Percentiles rank a stretch among this genome's conserved stretches.
Evolutionary conservation across 306 rosid species (phyloP).

Genomic region (Ziziphus jujuba): DNA sequence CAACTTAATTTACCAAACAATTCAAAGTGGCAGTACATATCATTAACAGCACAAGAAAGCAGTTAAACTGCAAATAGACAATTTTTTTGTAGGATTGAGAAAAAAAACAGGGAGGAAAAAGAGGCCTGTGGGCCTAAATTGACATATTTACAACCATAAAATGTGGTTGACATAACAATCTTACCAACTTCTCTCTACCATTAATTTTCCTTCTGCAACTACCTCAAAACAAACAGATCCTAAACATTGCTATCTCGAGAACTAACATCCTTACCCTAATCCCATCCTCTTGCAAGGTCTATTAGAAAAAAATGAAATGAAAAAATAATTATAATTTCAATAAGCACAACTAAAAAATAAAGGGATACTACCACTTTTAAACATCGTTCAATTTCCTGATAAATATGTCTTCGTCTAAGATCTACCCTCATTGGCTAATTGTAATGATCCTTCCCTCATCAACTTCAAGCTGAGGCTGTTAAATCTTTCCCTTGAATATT

Average conservation of each 20-base stretch:
- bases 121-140: constrained; percentile 15
- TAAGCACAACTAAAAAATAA: constrained; percentile 16
- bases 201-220: constrained; percentile 3
- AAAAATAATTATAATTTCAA: background rate
- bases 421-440: constrained; percentile 41
- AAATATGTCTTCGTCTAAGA: constrained; percentile 19
- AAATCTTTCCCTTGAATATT: constrained; percentile 61
- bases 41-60: constrained; percentile 3
- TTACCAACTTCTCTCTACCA: constrained; percentile 3
- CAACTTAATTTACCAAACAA: background rate
- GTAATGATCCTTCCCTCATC: constrained; percentile 57
- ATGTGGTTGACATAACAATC: constrained; percentile 16
- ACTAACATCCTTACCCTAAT: background rate
- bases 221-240: constrained; percentile 15
- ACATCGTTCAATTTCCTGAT: constrained; percentile 6
- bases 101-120: background rate
- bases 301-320: constrained; percentile 7
- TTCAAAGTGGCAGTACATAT: background rate
- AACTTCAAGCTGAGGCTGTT: constrained; percentile 59
- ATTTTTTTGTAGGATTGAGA: background rate
- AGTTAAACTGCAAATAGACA: constrained; percentile 2
- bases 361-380: background rate
- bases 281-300: constrained; percentile 19
- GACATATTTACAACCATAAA: constrained; percentile 40
- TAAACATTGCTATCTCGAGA: constrained; percentile 2